Evolutionary conservation across 176 grass and related monocot genomes (phyloP).

Genomic region (Paspalum notatum): DNA sequence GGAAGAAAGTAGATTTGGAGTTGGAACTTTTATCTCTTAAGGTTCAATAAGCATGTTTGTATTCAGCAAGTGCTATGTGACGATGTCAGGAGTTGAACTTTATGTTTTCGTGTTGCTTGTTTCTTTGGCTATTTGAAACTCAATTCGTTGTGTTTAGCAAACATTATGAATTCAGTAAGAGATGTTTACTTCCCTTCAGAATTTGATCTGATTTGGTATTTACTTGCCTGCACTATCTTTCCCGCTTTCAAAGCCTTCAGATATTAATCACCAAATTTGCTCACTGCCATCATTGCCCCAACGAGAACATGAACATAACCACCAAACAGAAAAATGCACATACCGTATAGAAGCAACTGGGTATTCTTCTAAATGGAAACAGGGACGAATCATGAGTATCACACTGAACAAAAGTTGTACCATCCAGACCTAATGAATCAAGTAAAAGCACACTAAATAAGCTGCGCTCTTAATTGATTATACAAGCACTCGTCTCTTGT

Average conservation of each 20-base stretch:
- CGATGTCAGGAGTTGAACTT: not conserved
- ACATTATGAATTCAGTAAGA: not conserved
- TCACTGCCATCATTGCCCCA: too few species aligned
- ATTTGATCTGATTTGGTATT: not conserved
- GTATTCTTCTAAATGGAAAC: constrained; percentile 12
- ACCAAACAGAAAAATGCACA: not conserved
- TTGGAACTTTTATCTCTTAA: not conserved
- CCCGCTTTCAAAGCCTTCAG: too few species aligned
- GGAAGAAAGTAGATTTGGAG: not conserved
- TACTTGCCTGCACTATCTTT: not conserved
- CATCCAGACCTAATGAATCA: constrained; percentile 48
- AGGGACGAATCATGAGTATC: constrained; percentile 30
- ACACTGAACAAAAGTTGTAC: constrained; percentile 29
- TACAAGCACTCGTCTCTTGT: constrained; percentile 29
- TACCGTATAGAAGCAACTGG: not conserved
- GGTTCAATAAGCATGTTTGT: not conserved
- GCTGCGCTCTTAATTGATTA: constrained; percentile 42
- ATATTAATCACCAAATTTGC: too few species aligned
- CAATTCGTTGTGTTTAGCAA: not conserved
- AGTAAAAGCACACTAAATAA: constrained; percentile 52
- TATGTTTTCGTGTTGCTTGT: not conserved
- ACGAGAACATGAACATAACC: too few species aligned
- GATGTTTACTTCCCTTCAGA: too few species aligned
- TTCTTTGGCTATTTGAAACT: not conserved
- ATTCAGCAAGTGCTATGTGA: not conserved